These are phyloP conservation scores for Fomitopsis palustris DNA, from an alignment of 1,284 basidiomycete species.

Conservation along the genomic window DNA sequence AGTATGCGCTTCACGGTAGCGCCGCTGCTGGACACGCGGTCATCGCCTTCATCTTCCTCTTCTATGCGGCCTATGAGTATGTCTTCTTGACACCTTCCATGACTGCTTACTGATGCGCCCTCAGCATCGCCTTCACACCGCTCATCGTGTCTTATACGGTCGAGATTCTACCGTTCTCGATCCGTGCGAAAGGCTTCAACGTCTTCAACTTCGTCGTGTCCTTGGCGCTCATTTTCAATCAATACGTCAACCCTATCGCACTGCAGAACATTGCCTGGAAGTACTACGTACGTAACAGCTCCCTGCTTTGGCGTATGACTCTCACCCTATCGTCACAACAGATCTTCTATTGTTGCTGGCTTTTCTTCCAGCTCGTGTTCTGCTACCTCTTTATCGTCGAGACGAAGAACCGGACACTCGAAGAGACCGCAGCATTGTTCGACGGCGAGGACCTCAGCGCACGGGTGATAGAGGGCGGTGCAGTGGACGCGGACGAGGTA, in stretches of 20 bases:
- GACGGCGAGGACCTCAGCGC: constrained; percentile 54
- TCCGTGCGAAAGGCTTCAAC: constrained; percentile 79
- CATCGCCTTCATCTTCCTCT: constrained; percentile 77
- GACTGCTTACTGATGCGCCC: not conserved
- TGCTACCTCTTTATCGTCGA: constrained; percentile 67
- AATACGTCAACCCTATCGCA: constrained; percentile 79
- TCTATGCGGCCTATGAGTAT: constrained; percentile 66
- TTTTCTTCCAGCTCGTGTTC: constrained; percentile 59
- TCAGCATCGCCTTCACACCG: constrained; percentile 67
- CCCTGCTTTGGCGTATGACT: not conserved
- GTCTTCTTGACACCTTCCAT: constrained; percentile 17
- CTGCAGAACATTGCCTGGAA: constrained; percentile 53
- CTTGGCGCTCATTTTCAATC: constrained; percentile 71
- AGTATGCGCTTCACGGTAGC: constrained; percentile 46
- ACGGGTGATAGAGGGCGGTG: constrained; percentile 30
- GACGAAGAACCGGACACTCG: constrained; percentile 68
- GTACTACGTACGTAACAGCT: constrained; percentile 29
- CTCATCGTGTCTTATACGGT: constrained; percentile 74
- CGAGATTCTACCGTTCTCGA: constrained; percentile 67
- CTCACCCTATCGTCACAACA: constrained; percentile 16
- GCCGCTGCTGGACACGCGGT: constrained; percentile 56
- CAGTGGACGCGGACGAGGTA: constrained; percentile 24
- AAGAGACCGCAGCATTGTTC: constrained; percentile 74
- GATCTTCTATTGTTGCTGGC: constrained; percentile 68
- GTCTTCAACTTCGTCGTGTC: constrained; percentile 68